Conservation (phyloP, 2,329 filamentous ascomycete species). For the Nannizziopsis arthrosporioides region DNA sequence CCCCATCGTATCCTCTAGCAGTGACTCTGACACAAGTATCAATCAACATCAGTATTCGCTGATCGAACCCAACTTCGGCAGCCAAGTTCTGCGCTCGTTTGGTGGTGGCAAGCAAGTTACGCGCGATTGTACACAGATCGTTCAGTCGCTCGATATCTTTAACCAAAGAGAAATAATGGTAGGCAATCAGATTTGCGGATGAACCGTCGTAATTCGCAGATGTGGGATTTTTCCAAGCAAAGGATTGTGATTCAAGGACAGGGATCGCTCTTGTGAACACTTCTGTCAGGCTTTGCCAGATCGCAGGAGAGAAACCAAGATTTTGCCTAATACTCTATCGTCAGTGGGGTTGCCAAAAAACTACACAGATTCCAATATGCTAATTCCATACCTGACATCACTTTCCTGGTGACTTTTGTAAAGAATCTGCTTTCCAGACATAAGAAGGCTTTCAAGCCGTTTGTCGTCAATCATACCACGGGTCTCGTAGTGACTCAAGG, state of each 20-base stretch:
- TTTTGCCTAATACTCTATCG: slow-evolving; percentile 34
- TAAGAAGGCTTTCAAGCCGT: slow-evolving; percentile 46
- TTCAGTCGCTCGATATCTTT: slow-evolving; percentile 53
- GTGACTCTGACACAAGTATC: slow-evolving; percentile 55
- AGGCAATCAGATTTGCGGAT: slow-evolving; percentile 50
- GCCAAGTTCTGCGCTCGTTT: slow-evolving; percentile 53
- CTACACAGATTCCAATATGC: not conserved
- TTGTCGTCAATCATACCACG: slow-evolving; percentile 49
- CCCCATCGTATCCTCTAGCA: slow-evolving; percentile 52
- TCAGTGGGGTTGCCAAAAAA: not conserved
- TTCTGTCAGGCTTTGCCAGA: slow-evolving; percentile 49
- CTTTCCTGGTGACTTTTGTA: slow-evolving; percentile 47
- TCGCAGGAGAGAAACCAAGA: slow-evolving; percentile 44
- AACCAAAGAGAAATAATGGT: slow-evolving; percentile 46
- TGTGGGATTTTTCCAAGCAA: slow-evolving; percentile 47
- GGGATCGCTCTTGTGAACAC: slow-evolving; percentile 50
- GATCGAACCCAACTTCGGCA: slow-evolving; percentile 48
- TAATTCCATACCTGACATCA: slow-evolving; percentile 38
- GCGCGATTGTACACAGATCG: slow-evolving; percentile 49
- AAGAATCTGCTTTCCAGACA: slow-evolving; percentile 49
- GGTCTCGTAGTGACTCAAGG: slow-evolving; percentile 48
- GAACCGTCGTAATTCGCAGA: slow-evolving; percentile 47
- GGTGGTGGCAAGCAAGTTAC: slow-evolving; percentile 51
- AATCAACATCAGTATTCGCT: slow-evolving; percentile 49
- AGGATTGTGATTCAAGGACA: slow-evolving; percentile 50